phyloP scores from a whole-genome alignment of 2,329 filamentous ascomycete species.

The Reticulascus tulasneorum region DNA sequence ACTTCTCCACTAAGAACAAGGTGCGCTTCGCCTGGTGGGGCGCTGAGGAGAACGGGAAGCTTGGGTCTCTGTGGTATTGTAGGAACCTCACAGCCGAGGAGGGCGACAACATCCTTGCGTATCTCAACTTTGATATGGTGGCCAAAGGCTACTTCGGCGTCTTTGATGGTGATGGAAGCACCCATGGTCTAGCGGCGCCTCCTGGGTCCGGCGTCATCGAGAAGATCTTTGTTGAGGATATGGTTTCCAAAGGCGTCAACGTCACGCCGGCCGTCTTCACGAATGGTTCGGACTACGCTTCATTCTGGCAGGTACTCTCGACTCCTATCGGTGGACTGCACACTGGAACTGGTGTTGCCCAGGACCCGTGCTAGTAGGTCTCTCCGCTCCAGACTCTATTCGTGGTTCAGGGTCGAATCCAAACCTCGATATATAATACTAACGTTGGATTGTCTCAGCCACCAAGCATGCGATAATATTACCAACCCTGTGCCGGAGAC shows the following conservation, averaged over 20 bases:
- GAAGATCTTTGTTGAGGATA: constrained; percentile 28
- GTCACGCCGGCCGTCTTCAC: constrained; percentile 21
- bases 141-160: constrained; percentile 29
- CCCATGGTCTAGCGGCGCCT: constrained; percentile 31
- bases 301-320: constrained; percentile 49
- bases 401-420: too few species aligned
- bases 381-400: too few species aligned
- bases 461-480: constrained; percentile 34
- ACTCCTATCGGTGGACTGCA: constrained; percentile 55
- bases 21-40: constrained; percentile 42
- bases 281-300: constrained; percentile 57
- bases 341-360: constrained; percentile 53
- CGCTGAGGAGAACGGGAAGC: constrained; percentile 38
- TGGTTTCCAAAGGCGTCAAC: constrained; percentile 26
- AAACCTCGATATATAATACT: too few species aligned
- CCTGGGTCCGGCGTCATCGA: constrained; percentile 27
- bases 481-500: constrained; percentile 33
- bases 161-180: constrained; percentile 29
- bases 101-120: constrained; percentile 29
- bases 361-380: constrained; percentile 27
- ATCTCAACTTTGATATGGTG: constrained; percentile 40
- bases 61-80: constrained; percentile 32
- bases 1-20: constrained; percentile 30
- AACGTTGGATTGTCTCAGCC: too few species aligned
- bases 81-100: constrained; percentile 26